These are phyloP conservation scores for Neurospora sp. DNA, from an alignment of 495 filamentous ascomycete genomes.

Conservation along the genomic window DNA sequence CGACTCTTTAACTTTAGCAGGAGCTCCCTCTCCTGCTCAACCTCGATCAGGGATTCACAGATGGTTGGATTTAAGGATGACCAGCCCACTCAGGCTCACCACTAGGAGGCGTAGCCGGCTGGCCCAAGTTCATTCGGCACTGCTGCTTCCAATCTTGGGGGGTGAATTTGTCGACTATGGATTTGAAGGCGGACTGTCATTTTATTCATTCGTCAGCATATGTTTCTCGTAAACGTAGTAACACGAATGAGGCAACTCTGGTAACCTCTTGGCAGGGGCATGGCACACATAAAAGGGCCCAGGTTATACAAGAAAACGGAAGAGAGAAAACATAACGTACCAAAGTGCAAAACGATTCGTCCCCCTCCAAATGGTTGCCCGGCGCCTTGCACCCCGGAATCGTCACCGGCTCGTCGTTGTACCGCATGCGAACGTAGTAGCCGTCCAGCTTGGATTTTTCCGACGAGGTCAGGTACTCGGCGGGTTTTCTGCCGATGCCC, in stretches of 20 bases:
- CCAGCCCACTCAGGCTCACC: slow-evolving; percentile 45
- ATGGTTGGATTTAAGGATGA: neutral
- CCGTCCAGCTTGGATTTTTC: slow-evolving; percentile 49
- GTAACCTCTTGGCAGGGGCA: neutral
- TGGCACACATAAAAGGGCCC: no score
- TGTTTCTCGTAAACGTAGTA: no score
- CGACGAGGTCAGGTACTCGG: slow-evolving; percentile 33
- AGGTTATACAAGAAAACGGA: no score
- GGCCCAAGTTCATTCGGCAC: slow-evolving; percentile 57
- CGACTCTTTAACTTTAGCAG: neutral
- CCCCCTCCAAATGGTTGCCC: slow-evolving; percentile 79
- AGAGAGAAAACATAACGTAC: no score
- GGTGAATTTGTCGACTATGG: slow-evolving; percentile 81
- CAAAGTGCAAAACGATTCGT: slow-evolving; percentile 87
- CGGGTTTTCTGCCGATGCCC: slow-evolving; percentile 42
- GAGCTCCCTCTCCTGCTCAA: no score
- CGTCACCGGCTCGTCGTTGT: slow-evolving; percentile 73
- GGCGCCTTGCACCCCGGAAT: slow-evolving; percentile 69
- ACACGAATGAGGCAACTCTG: neutral
- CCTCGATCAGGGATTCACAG: no score
- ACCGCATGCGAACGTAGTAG: slow-evolving; percentile 90
- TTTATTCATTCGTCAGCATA: no score
- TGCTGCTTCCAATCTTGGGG: slow-evolving; percentile 69
- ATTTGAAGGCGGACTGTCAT: slow-evolving; percentile 72
- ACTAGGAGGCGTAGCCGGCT: slow-evolving; percentile 37